These are phyloP conservation scores for Schizosaccharomyces versatilis DNA, from an alignment of 1,139 yeast genomes.

Conservation along the genomic window DNA sequence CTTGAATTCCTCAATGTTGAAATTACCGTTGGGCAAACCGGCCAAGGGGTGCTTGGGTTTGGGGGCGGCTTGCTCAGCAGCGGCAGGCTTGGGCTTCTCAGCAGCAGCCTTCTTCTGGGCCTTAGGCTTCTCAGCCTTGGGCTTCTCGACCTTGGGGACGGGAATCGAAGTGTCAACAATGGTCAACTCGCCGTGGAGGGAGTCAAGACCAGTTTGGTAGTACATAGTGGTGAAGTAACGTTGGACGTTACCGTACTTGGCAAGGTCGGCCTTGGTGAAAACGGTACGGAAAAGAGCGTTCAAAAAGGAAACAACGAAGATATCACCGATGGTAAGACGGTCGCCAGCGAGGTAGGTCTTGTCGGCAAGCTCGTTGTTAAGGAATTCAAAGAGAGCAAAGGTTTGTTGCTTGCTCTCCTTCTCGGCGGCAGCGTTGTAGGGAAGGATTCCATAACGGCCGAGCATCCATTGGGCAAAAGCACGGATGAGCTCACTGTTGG, in stretches of 20 bases:
- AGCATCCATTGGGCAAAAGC: constrained; percentile 22
- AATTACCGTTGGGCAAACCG: constrained; percentile 33
- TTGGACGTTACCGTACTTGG: constrained; percentile 45
- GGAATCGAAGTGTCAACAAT: constrained; percentile 14
- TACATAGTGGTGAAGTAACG: constrained; percentile 73
- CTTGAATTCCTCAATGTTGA: constrained; percentile 84
- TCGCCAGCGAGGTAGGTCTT: constrained; percentile 84
- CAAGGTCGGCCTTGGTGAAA: constrained; percentile 62
- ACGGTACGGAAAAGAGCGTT: constrained; percentile 44
- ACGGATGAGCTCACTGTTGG: constrained; percentile 45
- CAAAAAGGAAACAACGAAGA: constrained; percentile 37
- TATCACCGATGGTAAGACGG: constrained; percentile 68
- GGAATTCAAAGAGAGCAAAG: constrained; percentile 20
- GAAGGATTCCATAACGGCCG: constrained; percentile 30
- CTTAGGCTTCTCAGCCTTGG: constrained; percentile 13
- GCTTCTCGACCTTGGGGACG: constrained; percentile 25
- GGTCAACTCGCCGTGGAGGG: constrained; percentile 18
- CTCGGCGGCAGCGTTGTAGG: constrained; percentile 63
- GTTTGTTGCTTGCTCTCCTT: constrained; percentile 33
- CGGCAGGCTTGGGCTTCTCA: constrained; percentile 20
- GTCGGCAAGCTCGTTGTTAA: constrained; percentile 35
- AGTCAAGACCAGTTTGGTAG: constrained; percentile 33
- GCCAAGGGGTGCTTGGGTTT: constrained; percentile 74
- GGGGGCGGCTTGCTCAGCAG: constrained; percentile 26
- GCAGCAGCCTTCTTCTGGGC: constrained; percentile 15